A percentile compares a stretch with the other conserved stretches of the same genome.
Conservation (phyloP, 139 green algal genomes). For the Micromonas commoda region DNA sequence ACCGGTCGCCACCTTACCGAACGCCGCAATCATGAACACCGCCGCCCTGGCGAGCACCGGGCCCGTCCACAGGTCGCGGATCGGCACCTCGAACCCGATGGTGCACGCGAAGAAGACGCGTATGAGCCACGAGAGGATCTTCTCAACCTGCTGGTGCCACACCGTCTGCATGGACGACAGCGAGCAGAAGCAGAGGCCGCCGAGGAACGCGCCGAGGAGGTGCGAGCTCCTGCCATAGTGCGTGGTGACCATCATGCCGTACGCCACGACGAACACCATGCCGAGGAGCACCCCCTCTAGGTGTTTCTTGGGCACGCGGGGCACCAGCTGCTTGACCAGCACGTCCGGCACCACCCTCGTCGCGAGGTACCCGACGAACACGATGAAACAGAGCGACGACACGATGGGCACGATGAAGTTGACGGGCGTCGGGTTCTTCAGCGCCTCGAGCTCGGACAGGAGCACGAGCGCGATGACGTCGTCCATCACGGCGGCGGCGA, state of each 20-base stretch:
- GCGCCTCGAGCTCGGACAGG: constrained; percentile 25
- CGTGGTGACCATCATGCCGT: constrained; percentile 8
- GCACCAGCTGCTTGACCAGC: constrained; percentile 12
- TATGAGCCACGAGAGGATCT: constrained; percentile 22
- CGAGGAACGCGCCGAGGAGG: constrained; percentile 33
- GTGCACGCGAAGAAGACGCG: too few relatives aligned
- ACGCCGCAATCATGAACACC: too few relatives aligned
- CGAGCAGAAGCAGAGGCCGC: constrained; percentile 32
- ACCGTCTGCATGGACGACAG: background rate
- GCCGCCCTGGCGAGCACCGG: too few relatives aligned
- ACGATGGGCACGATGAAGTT: constrained; percentile 28
- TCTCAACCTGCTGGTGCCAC: constrained; percentile 12
- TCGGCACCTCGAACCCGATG: too few relatives aligned
- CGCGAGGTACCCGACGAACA: constrained; percentile 9
- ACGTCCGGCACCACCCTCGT: constrained; percentile 8
- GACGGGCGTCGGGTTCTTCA: constrained; percentile 6
- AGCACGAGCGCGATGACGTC: constrained; percentile 31
- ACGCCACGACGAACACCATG: background rate
- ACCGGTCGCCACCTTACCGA: too few relatives aligned
- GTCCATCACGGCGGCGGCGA: constrained; percentile 29
- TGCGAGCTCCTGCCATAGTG: constrained; percentile 25
- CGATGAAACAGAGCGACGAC: background rate
- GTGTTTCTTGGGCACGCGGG: background rate
- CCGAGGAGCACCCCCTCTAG: background rate
- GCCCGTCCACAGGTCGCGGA: too few relatives aligned